Base-by-base conservation (phyloP, 352 stramenopile species). In the Pythium aquatile region DNA sequence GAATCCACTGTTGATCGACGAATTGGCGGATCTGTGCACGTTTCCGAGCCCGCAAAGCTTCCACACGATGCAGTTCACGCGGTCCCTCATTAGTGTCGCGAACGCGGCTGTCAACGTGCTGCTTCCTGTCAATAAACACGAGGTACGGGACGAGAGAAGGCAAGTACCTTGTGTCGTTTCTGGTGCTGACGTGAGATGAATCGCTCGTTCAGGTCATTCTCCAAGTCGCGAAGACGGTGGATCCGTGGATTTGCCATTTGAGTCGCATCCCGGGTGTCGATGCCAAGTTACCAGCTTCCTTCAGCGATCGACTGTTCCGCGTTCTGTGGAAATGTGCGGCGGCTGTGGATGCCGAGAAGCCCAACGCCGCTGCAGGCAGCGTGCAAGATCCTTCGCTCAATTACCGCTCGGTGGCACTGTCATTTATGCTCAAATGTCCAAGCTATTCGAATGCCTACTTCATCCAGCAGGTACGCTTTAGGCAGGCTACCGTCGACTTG, bases 321-420 rank as follows among this genome's bases (percentile, higher is more conserved):
- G 65, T 87, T 28, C 47, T 94, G 16, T 94, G 83, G 83, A 94
- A 90, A 69, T 79, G 73, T 63, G 81, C 83, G 24, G 55, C 70
- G 4, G 57, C 69, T 1, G 26, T 76, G 2, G 81, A 69, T 14
- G 40, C 40, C 30, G 16, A 64, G 35, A 87, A 29, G 49, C 30
- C 24, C 48, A 55, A 29, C 2, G 42, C 4, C 9, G 6, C 2
- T 37, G 20, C 5, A 61, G 33, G 29, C 9, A 44, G 4, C 4
- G 46, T 55, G 56, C 20, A 57, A 9, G 73, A 68, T 32, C 47
- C 61, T 29, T 78, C 77, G 28, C 70, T 90, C 11, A 65, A 37
- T 7, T 71, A 82, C 24, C 81, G 85, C 17, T 77, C 73, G 1
- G 53, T 78, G 40, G 83, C 81, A 3, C 61, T 92, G 33, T 70